Conservation (phyloP, 345 rosid genomes). For the Eucalyptus erythrocorys region DNA sequence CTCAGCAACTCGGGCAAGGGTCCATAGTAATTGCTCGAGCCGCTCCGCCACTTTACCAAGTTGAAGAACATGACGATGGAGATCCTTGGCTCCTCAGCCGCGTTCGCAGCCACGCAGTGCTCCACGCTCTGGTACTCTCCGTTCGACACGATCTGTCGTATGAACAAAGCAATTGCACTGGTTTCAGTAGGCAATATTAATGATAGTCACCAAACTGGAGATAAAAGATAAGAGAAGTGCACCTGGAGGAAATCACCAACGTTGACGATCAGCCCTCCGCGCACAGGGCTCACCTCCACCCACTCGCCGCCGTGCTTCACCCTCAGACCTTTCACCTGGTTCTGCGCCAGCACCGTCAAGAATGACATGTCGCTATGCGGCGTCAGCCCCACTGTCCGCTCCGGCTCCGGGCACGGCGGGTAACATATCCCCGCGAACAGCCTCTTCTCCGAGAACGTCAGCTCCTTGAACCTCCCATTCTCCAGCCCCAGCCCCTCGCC, state of each 20-base stretch:
- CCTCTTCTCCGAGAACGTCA: slow-evolving; percentile 2
- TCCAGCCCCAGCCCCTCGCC: slow-evolving; percentile 18
- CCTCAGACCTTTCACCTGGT: slow-evolving; percentile 14
- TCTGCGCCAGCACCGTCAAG: slow-evolving; percentile 12
- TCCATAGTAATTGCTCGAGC: not conserved
- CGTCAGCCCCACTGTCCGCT: slow-evolving; percentile 13
- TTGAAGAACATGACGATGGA: slow-evolving; percentile 9
- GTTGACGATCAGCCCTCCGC: slow-evolving; percentile 14
- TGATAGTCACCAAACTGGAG: not conserved
- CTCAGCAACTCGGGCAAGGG: slow-evolving; percentile 19
- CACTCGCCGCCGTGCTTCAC: slow-evolving; percentile 17
- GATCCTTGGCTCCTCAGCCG: slow-evolving; percentile 3
- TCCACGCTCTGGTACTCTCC: slow-evolving; percentile 19
- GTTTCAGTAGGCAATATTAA: not conserved
- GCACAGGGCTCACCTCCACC: slow-evolving; percentile 16
- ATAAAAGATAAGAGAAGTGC: not conserved
- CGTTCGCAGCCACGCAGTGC: slow-evolving; percentile 20
- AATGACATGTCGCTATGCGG: slow-evolving; percentile 7
- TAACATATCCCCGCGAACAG: slow-evolving; percentile 6
- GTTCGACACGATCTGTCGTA: slow-evolving; percentile 14
- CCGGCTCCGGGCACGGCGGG: slow-evolving; percentile 22
- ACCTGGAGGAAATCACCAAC: slow-evolving; percentile 26
- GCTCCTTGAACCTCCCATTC: slow-evolving; percentile 11
- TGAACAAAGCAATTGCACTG: not conserved
- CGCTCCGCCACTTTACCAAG: slow-evolving; percentile 3